These are phyloP conservation scores for Groenewaldozyma salmanticensis DNA, from an alignment of 805 yeast genomes.

Conservation along the genomic window DNA sequence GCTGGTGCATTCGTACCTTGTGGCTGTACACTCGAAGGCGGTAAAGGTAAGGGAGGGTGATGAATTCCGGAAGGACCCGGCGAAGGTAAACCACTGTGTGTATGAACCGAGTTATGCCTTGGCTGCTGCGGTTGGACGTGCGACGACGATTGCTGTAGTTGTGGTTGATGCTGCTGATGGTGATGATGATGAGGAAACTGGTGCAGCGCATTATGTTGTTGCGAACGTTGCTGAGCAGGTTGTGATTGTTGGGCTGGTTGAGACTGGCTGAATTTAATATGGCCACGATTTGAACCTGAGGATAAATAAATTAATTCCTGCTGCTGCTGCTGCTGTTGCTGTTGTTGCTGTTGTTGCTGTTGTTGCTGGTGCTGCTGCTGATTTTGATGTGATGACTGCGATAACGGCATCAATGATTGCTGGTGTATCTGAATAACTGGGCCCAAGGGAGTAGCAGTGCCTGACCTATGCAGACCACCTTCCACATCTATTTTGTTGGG, in stretches of 20 bases:
- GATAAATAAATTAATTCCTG: slow-evolving; percentile 1
- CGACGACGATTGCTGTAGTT: slow-evolving; percentile 4
- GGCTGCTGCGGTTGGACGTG: neutral
- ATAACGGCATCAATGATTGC: slow-evolving; percentile 5
- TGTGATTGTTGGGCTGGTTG: slow-evolving; percentile 1
- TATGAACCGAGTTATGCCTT: neutral
- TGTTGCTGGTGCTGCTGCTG: slow-evolving; percentile 5
- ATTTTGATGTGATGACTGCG: slow-evolving; percentile 3
- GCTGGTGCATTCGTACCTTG: too few species aligned
- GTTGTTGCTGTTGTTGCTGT: slow-evolving; percentile 9
- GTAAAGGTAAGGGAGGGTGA: neutral
- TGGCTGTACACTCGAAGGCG: neutral
- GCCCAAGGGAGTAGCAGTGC: neutral
- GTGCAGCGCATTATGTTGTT: neutral
- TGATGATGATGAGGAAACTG: slow-evolving; percentile 3
- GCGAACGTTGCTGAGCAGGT: slow-evolving; percentile 5
- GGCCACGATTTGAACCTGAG: neutral
- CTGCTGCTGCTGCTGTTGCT: slow-evolving; percentile 9
- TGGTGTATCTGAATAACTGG: slow-evolving; percentile 6
- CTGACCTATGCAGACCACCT: neutral
- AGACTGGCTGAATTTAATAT: neutral
- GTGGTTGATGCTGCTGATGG: slow-evolving; percentile 2
- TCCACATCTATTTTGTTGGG: neutral
- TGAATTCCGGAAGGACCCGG: neutral
- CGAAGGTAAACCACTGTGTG: neutral